phyloP scores from a whole-genome alignment of 108 stramenopile species.

The Cylindrotheca closterium region DNA sequence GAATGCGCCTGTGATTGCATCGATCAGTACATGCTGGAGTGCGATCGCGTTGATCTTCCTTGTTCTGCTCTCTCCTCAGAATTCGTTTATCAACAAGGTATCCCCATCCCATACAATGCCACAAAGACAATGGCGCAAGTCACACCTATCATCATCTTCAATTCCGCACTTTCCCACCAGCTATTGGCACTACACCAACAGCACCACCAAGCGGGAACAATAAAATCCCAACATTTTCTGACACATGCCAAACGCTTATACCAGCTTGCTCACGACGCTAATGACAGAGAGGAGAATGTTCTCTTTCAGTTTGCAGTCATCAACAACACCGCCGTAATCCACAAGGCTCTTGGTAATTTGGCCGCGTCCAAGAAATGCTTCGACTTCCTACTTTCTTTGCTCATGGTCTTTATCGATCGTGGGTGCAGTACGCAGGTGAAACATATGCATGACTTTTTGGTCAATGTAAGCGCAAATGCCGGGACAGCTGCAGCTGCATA shows the following conservation, averaged over 20 bases:
- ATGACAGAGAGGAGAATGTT: not conserved
- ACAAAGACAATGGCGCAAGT: too few species aligned
- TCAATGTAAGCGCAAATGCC: not conserved
- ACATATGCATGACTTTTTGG: not conserved
- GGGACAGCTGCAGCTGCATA: not conserved
- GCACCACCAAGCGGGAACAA: too few species aligned
- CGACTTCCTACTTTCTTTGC: not conserved
- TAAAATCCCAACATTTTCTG: too few species aligned
- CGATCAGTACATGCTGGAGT: too few species aligned
- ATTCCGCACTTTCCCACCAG: too few species aligned
- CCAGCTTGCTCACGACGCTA: not conserved
- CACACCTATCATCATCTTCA: too few species aligned
- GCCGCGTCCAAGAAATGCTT: not conserved
- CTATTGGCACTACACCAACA: too few species aligned
- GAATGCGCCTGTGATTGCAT: too few species aligned
- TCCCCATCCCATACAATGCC: too few species aligned
- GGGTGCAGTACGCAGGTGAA: not conserved
- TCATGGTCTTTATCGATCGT: not conserved
- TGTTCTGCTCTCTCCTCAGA: too few species aligned
- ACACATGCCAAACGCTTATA: not conserved
- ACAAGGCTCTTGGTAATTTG: not conserved
- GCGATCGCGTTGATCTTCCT: too few species aligned
- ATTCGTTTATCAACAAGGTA: too few species aligned
- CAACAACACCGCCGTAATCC: not conserved
- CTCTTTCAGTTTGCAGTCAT: not conserved